These are phyloP conservation scores for Scheffersomyces amazonensis DNA, from an alignment of 805 yeast species.

Conservation along the genomic window DNA sequence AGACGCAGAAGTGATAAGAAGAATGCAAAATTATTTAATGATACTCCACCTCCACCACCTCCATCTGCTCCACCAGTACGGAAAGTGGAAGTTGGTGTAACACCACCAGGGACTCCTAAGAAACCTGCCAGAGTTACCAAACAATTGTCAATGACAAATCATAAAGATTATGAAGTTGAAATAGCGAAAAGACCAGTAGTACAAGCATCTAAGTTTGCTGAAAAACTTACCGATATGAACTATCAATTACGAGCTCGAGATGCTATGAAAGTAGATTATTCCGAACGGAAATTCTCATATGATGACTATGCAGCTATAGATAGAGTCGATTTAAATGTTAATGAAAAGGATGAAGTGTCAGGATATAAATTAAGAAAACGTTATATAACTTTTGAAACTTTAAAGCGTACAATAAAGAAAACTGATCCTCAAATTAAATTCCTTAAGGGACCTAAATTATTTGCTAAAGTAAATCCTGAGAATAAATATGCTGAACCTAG, in stretches of 20 bases:
- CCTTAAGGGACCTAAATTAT: conserved; percentile 54
- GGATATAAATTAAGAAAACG: conserved; percentile 30
- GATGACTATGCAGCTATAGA: neutral
- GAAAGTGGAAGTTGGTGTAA: conserved; percentile 7
- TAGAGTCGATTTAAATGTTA: neutral
- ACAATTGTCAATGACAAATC: neutral
- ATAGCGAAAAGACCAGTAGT: conserved; percentile 1
- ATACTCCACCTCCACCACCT: too few relatives aligned
- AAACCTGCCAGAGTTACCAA: neutral
- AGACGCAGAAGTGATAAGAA: conserved; percentile 1
- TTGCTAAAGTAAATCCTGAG: conserved; percentile 69
- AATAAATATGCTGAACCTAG: conserved; percentile 58
- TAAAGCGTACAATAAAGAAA: conserved; percentile 35
- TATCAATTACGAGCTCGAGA: conserved; percentile 1
- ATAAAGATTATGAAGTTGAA: neutral
- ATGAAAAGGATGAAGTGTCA: conserved; percentile 21
- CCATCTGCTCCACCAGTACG: neutral
- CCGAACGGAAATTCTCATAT: conserved; percentile 23
- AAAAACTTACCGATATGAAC: conserved; percentile 15
- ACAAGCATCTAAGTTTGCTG: conserved; percentile 14
- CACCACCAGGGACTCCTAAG: conserved; percentile 7
- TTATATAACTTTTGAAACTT: conserved; percentile 36
- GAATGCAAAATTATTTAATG: neutral
- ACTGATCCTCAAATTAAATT: conserved; percentile 44
- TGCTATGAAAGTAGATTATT: conserved; percentile 8